A percentile compares a stretch with the other conserved stretches of the same genome.
Evolutionary conservation across 179 eudicot species (phyloP).

Genomic region (Drosera spatulata): DNA sequence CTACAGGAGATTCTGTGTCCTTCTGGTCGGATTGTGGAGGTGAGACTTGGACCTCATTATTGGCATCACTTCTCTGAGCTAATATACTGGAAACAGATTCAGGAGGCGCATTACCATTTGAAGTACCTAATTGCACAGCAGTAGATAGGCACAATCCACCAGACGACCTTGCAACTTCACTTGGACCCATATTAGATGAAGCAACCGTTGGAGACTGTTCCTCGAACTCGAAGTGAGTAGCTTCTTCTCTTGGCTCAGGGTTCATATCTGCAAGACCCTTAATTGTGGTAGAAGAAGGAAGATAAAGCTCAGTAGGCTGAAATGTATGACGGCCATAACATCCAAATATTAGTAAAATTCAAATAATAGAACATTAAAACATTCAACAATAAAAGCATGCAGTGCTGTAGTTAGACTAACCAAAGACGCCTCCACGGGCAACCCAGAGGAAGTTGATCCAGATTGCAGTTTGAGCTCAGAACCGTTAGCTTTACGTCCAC

Average conservation of each 20-base stretch:
- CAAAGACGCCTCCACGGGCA: conserved; percentile 37
- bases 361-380: background rate
- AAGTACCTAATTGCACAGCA: conserved; percentile 12
- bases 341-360: conserved; percentile 1
- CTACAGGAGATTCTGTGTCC: conserved; percentile 24
- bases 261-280: conserved; percentile 45
- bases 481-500: conserved; percentile 31
- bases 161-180: conserved; percentile 32
- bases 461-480: conserved; percentile 77
- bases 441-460: conserved; percentile 48
- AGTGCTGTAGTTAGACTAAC: conserved; percentile 20
- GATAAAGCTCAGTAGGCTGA: background rate
- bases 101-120: conserved; percentile 18
- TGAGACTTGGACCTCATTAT: conserved; percentile 18
- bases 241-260: conserved; percentile 36
- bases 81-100: conserved; percentile 37
- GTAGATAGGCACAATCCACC: conserved; percentile 25
- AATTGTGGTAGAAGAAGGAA: conserved; percentile 11
- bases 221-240: conserved; percentile 35
- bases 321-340: background rate
- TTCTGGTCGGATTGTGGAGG: conserved; percentile 42
- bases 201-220: conserved; percentile 31
- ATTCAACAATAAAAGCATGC: background rate
- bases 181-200: conserved; percentile 31
- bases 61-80: conserved; percentile 27